Base-by-base conservation (phyloP, 495 filamentous ascomycete genomes). In the Talaromyces stipitatus region DNA sequence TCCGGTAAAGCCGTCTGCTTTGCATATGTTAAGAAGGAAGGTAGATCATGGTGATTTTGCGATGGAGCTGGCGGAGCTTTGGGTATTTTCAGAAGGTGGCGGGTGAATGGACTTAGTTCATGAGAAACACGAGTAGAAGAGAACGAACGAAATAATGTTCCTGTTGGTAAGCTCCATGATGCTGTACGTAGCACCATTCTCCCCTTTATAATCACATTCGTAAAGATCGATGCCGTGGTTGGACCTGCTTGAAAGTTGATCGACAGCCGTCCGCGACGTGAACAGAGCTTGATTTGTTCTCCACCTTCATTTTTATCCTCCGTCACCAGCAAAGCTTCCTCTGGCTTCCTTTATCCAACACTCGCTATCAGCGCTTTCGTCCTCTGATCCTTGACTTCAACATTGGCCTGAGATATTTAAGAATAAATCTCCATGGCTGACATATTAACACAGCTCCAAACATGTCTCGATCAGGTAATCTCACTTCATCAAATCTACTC, bases 391-490 rank as follows among this genome's bases (percentile, higher is more conserved):
- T 36, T 16, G 22, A 47, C 55, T n/a, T 10, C 33, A 59, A 36
- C 27, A 11, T 55, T 54, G 16, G 10, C 18, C 30, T 55, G 30
- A 22, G 14, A 28, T 22, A 33, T n/a, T 14, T 26, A 55, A 43
- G 20, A 18, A 11, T 43, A 38, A 3, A 22, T 6, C 63, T 74
- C 48, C 55, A 97, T 96, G 92, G 88, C 87, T 0, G 94, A 98
- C 71, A 82, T 86, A 43, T 82, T 98, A 36, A 96, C 94, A 3
- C 92, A 97, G 68, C 81, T 98, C 38, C 94, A 98, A 76, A 91
- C 95, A 68, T 89, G 90, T 67, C 86, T 95, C 56, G 92, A 97
- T 68, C 85, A 95, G 76, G 90, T 92, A 75, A 59, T 52, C 38
- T 30, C 45, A 41, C 36, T 12, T 32, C 14, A 14, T 6, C 10